These are phyloP conservation scores for Tuctoria greenei DNA, from an alignment of 176 grass and related monocot genomes.

Conservation along the genomic window DNA sequence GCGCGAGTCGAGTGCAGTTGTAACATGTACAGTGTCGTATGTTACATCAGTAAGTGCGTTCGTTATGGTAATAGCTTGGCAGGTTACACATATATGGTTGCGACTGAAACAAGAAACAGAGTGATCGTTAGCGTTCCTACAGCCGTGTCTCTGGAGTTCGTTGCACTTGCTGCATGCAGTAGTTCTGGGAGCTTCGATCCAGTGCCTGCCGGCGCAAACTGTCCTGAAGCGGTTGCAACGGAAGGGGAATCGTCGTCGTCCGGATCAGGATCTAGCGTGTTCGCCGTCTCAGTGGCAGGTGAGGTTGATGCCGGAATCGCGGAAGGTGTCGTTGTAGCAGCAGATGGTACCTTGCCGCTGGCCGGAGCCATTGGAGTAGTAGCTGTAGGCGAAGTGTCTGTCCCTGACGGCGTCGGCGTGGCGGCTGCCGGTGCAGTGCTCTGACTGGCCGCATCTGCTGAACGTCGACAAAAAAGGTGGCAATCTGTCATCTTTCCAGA, in stretches of 20 bases:
- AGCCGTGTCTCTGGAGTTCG: conserved; percentile 15
- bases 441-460: not conserved
- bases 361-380: conserved; percentile 5
- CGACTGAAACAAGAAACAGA: conserved; percentile 36
- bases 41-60: conserved; percentile 31
- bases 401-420: not conserved
- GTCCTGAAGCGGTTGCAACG: not conserved
- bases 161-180: conserved; percentile 24
- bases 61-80: not conserved
- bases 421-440: not conserved
- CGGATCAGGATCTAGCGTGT: not conserved
- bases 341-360: not conserved
- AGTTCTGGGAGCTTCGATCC: conserved; percentile 44
- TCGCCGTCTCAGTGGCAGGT: no score
- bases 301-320: not conserved
- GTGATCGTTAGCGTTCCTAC: conserved; percentile 20
- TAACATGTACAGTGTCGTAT: conserved; percentile 15
- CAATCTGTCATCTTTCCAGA: not conserved
- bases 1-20: no score
- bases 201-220: not conserved
- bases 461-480: not conserved
- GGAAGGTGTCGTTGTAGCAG: not conserved
- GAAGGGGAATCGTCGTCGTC: not conserved
- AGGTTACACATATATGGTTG: conserved; percentile 24
- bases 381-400: not conserved